Evolutionary conservation across 2,329 filamentous ascomycete genomes (phyloP), one percentile per base, ranked within the genome.

Genomic region (Graphium sp.): DNA sequence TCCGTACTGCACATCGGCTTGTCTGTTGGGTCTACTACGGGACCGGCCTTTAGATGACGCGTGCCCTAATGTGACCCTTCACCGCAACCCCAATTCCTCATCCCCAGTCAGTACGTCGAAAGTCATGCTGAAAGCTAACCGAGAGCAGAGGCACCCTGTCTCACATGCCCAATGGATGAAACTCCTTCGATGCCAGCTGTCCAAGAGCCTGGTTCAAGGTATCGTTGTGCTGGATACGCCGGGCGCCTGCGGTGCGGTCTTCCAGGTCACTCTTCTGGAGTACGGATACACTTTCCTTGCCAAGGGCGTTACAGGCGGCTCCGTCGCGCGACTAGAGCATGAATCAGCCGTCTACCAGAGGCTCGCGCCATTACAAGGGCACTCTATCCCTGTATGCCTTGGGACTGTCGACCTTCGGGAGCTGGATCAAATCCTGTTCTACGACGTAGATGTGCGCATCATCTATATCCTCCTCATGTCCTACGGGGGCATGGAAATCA

Each of bases 251-350:
- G 30, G 30, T 5, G 26, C 25, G 4, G n/a, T 32, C 5, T 32
- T 32, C 22, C 10, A 25, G 17, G 22, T 29, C n/a, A 28, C 30
- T 5, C 25, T 28, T 4, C 25, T 22, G 7, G 13, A 10, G 16
- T 32, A 32, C 16, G 26, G 30, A 18, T 32, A 32, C 26, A 32
- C 30, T 7, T 24, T 32, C 13, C 22, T 32, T 15, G 21, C n/a
- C 18, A 32, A 32, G n/a, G 29, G 23, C 24, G 13, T 26, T n/a
- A 4, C 7, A 7, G 24, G 24, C 7, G 11, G 7, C n/a, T 26
- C 12, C 24, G 24, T 16, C 11, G 12, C n/a, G n/a, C n/a, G n/a
- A n/a, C n/a, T n/a, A n/a, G n/a, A n/a, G n/a, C n/a, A n/a, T n/a
- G 20, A 22, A 22, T 9, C 10, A 22, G 20, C 20, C 20, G 20